Evolutionary conservation across 768 basidiomycete species (phyloP).

Genomic region (Filobasidium wieringae): DNA sequence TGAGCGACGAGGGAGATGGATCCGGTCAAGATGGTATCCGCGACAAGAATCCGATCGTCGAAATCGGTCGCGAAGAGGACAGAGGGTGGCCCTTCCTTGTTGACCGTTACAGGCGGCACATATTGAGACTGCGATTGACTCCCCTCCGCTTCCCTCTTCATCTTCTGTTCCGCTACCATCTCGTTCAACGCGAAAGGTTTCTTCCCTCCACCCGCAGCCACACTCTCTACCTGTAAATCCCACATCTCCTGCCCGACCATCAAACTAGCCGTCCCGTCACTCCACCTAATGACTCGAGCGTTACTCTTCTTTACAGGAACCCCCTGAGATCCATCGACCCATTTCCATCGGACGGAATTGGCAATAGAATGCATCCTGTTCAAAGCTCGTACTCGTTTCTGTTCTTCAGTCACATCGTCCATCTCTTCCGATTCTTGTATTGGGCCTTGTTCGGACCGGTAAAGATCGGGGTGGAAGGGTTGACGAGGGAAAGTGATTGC

Average conservation of each 20-base stretch:
- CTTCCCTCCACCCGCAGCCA: background rate
- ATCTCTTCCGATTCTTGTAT: constrained; percentile 68
- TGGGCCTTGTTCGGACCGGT: constrained; percentile 70
- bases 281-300: constrained; percentile 84
- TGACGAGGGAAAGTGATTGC: constrained; percentile 80
- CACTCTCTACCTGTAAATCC: constrained; percentile 48
- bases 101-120: background rate
- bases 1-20: constrained; percentile 18
- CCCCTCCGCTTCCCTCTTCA: background rate
- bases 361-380: constrained; percentile 76
- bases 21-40: constrained; percentile 31
- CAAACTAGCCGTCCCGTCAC: constrained; percentile 81
- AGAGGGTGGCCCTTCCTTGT: constrained; percentile 9
- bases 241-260: constrained; percentile 88
- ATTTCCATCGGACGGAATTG: constrained; percentile 91
- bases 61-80: constrained; percentile 20
- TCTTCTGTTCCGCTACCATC: background rate
- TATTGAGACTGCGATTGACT: constrained; percentile 15
- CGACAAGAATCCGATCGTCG: constrained; percentile 22
- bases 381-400: constrained; percentile 48
- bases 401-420: constrained; percentile 34
- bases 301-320: constrained; percentile 81
- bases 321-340: constrained; percentile 65
- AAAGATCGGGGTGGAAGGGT: constrained; percentile 52
- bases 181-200: background rate